Percentiles rank a stretch among this genome's conserved stretches.
These are phyloP conservation scores for Guillardia theta DNA, from an alignment of 78 protist genomes.

Conservation along the genomic window DNA sequence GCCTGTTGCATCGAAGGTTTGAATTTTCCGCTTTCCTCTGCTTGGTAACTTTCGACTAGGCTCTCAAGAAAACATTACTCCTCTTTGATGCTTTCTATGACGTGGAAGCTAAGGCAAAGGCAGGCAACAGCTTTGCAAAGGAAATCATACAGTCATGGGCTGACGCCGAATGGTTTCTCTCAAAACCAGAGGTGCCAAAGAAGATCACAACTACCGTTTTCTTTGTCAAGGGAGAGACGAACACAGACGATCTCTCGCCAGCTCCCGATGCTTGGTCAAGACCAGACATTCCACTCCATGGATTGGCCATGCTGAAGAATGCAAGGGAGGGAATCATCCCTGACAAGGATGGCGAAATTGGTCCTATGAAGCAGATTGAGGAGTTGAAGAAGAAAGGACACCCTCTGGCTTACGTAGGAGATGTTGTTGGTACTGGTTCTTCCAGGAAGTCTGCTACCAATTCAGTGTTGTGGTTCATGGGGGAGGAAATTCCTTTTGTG, in stretches of 20 bases:
- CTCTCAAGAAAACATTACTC: conserved; percentile 43
- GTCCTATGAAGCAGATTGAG: conserved; percentile 29
- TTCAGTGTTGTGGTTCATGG: conserved; percentile 63
- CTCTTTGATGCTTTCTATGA: conserved; percentile 64
- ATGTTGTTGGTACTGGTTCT: conserved; percentile 69
- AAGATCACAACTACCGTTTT: conserved; percentile 55
- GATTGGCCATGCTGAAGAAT: conserved; percentile 59
- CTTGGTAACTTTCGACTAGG: neutral
- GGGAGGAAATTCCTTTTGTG: conserved; percentile 56
- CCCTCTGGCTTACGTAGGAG: conserved; percentile 70
- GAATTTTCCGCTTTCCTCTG: neutral
- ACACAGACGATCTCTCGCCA: conserved; percentile 69
- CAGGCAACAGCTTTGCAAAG: neutral
- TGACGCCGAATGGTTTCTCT: conserved; percentile 60
- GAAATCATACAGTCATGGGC: conserved; percentile 58
- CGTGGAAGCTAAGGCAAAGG: conserved; percentile 44
- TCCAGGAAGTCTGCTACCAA: conserved; percentile 68
- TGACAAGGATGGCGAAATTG: conserved; percentile 44
- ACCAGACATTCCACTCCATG: conserved; percentile 66
- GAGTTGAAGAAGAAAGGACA: conserved; percentile 57
- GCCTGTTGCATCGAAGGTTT: neutral
- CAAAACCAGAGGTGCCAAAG: conserved; percentile 47
- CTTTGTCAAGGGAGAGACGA: conserved; percentile 65
- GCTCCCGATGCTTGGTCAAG: conserved; percentile 68
- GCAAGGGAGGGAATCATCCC: conserved; percentile 51